phyloP scores from a whole-genome alignment of 192 early-diverging fungal species.

The Entrophospora sp. region DNA sequence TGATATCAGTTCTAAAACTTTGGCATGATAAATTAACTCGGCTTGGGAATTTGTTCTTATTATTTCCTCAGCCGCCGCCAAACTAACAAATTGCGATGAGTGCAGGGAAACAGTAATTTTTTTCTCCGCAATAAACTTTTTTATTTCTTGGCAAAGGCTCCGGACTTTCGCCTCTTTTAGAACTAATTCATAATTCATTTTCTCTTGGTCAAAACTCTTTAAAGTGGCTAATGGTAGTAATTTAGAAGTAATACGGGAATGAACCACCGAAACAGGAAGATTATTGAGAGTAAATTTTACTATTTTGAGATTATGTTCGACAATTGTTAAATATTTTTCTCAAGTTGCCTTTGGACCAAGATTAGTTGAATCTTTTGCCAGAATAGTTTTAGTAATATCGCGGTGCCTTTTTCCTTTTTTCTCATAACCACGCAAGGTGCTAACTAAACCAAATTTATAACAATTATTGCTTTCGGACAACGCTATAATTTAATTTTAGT shows the following conservation, averaged over 20 bases:
- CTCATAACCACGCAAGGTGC: neutral
- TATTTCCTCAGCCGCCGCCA: neutral
- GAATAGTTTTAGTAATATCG: neutral
- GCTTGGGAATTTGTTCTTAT: constrained; percentile 4
- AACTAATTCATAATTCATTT: neutral
- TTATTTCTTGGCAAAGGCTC: neutral
- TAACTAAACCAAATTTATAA: constrained; percentile 12
- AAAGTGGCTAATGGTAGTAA: neutral
- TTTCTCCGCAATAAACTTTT: neutral
- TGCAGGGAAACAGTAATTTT: constrained; percentile 8
- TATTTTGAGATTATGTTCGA: neutral
- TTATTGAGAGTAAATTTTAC: neutral
- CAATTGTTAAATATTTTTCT: neutral
- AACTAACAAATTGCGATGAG: constrained; percentile 3
- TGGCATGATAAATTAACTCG: neutral
- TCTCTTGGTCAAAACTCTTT: neutral
- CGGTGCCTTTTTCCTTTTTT: neutral
- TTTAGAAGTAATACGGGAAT: neutral
- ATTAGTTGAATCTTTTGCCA: constrained; percentile 5
- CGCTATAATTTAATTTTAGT: no score
- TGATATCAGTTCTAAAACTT: constrained; percentile 2
- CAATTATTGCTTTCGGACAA: neutral
- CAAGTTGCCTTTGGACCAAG: constrained; percentile 4
- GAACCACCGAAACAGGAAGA: neutral
- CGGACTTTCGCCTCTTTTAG: neutral